phyloP scores from a whole-genome alignment of 2,329 filamentous ascomycete genomes.

The Phaeosphaeria sp. region DNA sequence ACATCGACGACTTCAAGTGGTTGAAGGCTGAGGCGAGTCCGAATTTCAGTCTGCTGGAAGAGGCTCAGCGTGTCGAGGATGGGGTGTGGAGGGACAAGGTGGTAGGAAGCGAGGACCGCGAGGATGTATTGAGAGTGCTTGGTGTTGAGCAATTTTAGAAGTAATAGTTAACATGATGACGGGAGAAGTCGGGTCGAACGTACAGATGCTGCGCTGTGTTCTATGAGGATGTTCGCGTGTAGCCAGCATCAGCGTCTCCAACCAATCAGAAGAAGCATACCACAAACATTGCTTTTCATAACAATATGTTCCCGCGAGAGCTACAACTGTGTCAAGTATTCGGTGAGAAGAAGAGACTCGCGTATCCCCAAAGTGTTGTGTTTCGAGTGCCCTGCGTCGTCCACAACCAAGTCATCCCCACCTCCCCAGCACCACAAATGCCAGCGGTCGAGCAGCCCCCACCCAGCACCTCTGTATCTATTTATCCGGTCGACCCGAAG shows the following conservation, averaged over 20 bases:
- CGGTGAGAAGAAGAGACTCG: not conserved
- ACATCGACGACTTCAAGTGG: slow-evolving; percentile 98
- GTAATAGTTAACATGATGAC: too few species aligned
- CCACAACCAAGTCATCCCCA: not conserved
- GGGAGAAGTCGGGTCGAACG: too few species aligned
- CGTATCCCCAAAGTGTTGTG: not conserved
- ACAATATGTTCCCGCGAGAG: not conserved
- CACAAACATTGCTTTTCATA: not conserved
- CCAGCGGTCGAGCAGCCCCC: not conserved
- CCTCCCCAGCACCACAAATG: not conserved
- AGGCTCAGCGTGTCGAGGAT: slow-evolving; percentile 64
- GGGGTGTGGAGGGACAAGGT: slow-evolving; percentile 68
- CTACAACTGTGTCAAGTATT: not conserved
- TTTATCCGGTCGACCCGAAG: not conserved
- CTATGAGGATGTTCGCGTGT: not conserved
- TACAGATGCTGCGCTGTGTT: not conserved
- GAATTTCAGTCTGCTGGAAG: slow-evolving; percentile 78
- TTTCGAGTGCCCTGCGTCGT: not conserved
- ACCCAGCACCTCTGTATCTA: not conserved
- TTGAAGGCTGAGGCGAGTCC: slow-evolving; percentile 84
- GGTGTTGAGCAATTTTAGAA: not conserved
- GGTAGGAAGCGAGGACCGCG: slow-evolving; percentile 8
- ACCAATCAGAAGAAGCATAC: not conserved
- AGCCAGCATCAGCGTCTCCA: not conserved
- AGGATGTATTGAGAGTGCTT: slow-evolving; percentile 21